Percentiles rank a stretch among this genome's conserved stretches.
Evolutionary conservation across 2,329 filamentous ascomycete species (phyloP).

Genomic region (Geosmithia putterillii): DNA sequence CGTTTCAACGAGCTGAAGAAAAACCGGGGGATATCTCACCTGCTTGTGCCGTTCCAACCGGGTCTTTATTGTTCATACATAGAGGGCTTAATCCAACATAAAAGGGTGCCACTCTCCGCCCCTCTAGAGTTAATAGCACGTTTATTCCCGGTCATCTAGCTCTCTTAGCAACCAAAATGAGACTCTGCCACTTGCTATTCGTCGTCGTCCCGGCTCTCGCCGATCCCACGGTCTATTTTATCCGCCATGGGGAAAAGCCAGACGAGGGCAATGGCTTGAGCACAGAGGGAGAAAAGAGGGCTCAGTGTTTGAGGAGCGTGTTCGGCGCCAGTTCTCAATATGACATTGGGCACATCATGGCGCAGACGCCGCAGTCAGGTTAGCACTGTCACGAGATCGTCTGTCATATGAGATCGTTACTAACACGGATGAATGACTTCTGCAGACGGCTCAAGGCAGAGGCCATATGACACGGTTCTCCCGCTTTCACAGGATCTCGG

Average conservation of each 20-base stretch:
- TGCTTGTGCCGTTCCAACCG: not conserved
- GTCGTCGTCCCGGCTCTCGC: slow-evolving; percentile 39
- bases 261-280: slow-evolving; percentile 35
- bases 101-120: not conserved
- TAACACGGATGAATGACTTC: not conserved
- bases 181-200: slow-evolving; percentile 9
- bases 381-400: slow-evolving; percentile 1
- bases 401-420: not conserved
- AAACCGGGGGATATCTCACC: not conserved
- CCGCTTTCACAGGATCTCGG: slow-evolving; percentile 44
- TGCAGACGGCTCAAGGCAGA: slow-evolving; percentile 34
- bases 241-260: slow-evolving; percentile 54
- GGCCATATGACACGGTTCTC: slow-evolving; percentile 43
- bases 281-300: slow-evolving; percentile 36
- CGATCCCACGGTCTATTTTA: slow-evolving; percentile 31
- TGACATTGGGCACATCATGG: slow-evolving; percentile 46
- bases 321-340: slow-evolving; percentile 40
- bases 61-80: not conserved
- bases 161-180: not conserved
- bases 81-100: not conserved
- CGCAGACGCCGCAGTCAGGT: slow-evolving; percentile 37
- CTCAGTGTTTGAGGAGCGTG: slow-evolving; percentile 44
- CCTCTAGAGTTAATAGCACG: too few relatives aligned
- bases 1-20: not conserved
- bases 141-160: not conserved